phyloP scores from a whole-genome alignment of 192 early-diverging fungal genomes.

The Thoreauomyces humboldtii region DNA sequence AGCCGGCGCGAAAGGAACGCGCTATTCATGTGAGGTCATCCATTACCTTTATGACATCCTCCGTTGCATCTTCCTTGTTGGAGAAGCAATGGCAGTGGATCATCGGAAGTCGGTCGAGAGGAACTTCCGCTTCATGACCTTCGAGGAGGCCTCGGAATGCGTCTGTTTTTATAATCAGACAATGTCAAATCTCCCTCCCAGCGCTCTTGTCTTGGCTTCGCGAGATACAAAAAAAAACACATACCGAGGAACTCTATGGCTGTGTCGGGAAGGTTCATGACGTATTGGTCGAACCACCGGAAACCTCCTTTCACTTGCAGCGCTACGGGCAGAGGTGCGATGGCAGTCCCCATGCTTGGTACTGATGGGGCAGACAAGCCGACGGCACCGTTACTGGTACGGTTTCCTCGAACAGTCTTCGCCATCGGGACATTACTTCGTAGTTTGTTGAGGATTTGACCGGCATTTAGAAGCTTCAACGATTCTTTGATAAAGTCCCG shows the following conservation, averaged over 20 bases:
- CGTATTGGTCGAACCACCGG: constrained; percentile 86
- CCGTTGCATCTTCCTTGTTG: constrained; percentile 59
- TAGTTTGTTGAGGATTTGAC: constrained; percentile 26
- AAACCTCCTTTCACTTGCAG: constrained; percentile 15
- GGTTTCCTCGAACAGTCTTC: background rate
- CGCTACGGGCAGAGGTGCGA: constrained; percentile 9
- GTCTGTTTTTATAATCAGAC: no score
- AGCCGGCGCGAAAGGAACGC: background rate
- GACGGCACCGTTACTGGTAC: background rate
- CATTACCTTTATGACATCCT: constrained; percentile 62
- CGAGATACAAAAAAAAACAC: constrained; percentile 3
- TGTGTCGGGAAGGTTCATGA: constrained; percentile 98
- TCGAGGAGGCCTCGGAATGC: constrained; percentile 82
- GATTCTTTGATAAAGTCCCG: constrained; percentile 83
- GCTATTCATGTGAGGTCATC: no score
- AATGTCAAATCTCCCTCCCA: no score
- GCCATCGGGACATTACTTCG: constrained; percentile 3
- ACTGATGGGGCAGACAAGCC: background rate
- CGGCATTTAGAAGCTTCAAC: constrained; percentile 58
- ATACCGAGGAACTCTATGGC: constrained; percentile 92
- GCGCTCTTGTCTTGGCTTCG: no score
- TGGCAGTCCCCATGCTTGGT: constrained; percentile 13
- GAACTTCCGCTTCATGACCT: constrained; percentile 45
- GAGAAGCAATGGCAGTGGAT: constrained; percentile 98
- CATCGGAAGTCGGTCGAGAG: constrained; percentile 63